A percentile compares a stretch with the other conserved stretches of the same genome.
phyloP scores from a whole-genome alignment of 2,329 filamentous ascomycete genomes.

The Exserohilum rostratum region DNA sequence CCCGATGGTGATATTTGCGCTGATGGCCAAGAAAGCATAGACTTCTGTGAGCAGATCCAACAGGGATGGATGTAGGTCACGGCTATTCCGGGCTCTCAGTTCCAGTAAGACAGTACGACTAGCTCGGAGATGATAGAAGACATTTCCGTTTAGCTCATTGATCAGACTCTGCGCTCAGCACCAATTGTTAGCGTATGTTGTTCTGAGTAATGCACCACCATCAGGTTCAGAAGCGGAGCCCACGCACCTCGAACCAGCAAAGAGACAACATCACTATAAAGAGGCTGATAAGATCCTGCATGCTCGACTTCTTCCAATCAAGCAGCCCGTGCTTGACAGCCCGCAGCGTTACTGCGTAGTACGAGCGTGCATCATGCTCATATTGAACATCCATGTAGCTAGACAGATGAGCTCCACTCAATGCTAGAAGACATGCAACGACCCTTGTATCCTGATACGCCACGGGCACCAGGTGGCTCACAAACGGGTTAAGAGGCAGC shows the following conservation, averaged over 20 bases:
- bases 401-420: slow-evolving; percentile 6
- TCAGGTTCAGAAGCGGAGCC: neutral
- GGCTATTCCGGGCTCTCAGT: neutral
- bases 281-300: slow-evolving; percentile 1
- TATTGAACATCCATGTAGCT: neutral
- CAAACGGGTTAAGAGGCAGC: neutral
- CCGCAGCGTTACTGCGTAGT: slow-evolving; percentile 5
- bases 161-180: neutral
- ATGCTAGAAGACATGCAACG: neutral
- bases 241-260: slow-evolving; percentile 4
- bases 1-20: neutral
- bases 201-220: neutral
- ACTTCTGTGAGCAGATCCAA: slow-evolving; percentile 6
- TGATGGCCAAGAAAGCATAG: slow-evolving; percentile 7
- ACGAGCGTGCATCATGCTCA: slow-evolving; percentile 6
- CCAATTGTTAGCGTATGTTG: neutral
- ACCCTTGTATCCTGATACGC: slow-evolving; percentile 7
- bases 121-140: slow-evolving; percentile 5
- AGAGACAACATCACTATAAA: slow-evolving; percentile 1
- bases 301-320: neutral
- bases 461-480: slow-evolving; percentile 5
- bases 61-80: neutral
- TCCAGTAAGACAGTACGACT: slow-evolving; percentile 4
- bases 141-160: neutral
- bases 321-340: slow-evolving; percentile 7